phyloP scores from a whole-genome alignment of 139 green algal genomes.

The Parachlorella kessleri region DNA sequence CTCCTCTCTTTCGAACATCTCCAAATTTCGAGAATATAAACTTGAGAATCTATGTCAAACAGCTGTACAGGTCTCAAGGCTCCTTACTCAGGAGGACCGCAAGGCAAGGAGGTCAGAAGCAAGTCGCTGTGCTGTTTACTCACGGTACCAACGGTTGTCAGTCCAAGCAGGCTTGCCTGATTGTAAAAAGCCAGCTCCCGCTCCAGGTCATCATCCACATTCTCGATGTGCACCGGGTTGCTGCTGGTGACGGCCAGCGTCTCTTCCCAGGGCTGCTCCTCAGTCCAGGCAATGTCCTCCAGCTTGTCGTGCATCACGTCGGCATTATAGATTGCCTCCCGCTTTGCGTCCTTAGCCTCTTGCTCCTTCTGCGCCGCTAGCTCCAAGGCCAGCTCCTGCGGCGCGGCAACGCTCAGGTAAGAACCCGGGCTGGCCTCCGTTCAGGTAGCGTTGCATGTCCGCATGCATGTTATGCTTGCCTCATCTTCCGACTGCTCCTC shows the following conservation, averaged over 20 bases:
- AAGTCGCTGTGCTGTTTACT: no score
- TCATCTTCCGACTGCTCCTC: constrained; percentile 41
- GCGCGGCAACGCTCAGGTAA: neutral
- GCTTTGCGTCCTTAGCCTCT: constrained; percentile 13
- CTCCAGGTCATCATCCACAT: constrained; percentile 90
- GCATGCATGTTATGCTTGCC: constrained; percentile 28
- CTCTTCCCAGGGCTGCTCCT: constrained; percentile 61
- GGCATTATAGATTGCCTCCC: constrained; percentile 79
- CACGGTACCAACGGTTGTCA: no score
- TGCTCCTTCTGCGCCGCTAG: constrained; percentile 3
- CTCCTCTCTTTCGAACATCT: no score
- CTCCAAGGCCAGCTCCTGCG: constrained; percentile 21
- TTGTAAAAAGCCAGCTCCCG: constrained; percentile 96
- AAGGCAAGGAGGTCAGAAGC: no score
- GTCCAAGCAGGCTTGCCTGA: constrained; percentile 48
- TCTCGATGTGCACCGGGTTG: constrained; percentile 31
- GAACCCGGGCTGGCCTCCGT: neutral
- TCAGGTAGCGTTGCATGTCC: neutral
- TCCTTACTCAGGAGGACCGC: no score
- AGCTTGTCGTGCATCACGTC: constrained; percentile 86
- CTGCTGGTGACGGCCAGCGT: constrained; percentile 47
- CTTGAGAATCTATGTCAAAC: no score
- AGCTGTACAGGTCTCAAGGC: no score
- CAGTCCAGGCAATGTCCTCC: constrained; percentile 90
- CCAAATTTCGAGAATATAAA: no score